Conservation (phyloP, 2,329 filamentous ascomycete species). For the Sodiomyces alkalinus region DNA sequence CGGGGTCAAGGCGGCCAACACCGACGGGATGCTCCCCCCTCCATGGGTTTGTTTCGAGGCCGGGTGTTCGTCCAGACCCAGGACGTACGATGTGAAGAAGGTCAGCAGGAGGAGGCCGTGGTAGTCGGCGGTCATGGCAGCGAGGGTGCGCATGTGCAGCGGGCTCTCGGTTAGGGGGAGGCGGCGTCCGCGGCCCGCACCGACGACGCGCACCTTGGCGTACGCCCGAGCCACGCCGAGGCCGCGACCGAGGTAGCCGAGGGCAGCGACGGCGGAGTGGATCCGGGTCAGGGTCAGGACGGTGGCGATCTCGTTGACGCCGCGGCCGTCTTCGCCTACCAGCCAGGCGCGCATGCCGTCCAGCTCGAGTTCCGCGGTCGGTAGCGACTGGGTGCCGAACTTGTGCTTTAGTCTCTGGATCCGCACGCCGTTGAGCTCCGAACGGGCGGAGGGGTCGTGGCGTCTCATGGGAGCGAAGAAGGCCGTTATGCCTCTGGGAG, state of each 20-base stretch:
- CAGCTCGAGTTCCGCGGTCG: constrained; percentile 58
- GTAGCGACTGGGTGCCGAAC: constrained; percentile 52
- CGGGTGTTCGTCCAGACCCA: constrained; percentile 36
- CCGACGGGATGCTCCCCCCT: no score
- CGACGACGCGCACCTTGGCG: constrained; percentile 37
- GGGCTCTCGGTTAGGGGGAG: constrained; percentile 35
- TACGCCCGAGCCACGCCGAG: constrained; percentile 43
- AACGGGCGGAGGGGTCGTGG: constrained; percentile 10
- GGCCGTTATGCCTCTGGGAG: constrained; percentile 35
- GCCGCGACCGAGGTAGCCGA: constrained; percentile 38
- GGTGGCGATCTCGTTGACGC: constrained; percentile 51
- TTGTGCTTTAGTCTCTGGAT: constrained; percentile 61
- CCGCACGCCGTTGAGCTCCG: constrained; percentile 48
- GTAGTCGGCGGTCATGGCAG: constrained; percentile 39
- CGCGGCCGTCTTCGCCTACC: constrained; percentile 49
- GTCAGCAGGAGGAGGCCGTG: constrained; percentile 39
- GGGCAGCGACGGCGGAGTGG: constrained; percentile 36
- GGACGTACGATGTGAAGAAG: constrained; percentile 35
- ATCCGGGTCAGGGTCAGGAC: constrained; percentile 53
- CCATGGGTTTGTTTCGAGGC: no score
- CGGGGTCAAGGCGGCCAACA: constrained; percentile 18
- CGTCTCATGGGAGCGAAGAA: constrained; percentile 48
- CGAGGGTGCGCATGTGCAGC: constrained; percentile 42
- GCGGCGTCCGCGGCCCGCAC: no score
- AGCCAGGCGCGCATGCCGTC: constrained; percentile 48